Evolutionary conservation across 1,139 yeast species (phyloP).

Genomic region (Geotrichum klebahnii): DNA sequence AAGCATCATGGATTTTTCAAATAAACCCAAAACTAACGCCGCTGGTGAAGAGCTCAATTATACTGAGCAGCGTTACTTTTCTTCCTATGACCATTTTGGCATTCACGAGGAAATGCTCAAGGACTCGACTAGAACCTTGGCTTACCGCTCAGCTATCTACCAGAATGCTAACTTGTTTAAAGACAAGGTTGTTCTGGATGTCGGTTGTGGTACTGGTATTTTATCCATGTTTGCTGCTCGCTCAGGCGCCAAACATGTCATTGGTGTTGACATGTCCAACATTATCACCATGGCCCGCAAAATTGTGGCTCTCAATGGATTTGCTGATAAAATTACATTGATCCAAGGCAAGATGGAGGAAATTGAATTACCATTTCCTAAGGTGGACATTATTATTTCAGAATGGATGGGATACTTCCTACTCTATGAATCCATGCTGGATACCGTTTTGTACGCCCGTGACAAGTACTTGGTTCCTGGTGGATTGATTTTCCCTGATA

Average conservation of each 20-base stretch:
- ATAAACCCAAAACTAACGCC: constrained; percentile 12
- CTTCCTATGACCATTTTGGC: constrained; percentile 93
- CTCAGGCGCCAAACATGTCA: constrained; percentile 95
- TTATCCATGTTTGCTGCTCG: constrained; percentile 97
- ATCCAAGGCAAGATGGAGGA: constrained; percentile 94
- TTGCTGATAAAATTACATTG: constrained; percentile 79
- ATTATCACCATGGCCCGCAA: constrained; percentile 91
- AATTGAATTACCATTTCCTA: constrained; percentile 64
- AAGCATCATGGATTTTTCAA: constrained; percentile 3
- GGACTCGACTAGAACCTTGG: constrained; percentile 86
- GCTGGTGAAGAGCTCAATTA: constrained; percentile 26
- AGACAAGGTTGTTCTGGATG: constrained; percentile 93
- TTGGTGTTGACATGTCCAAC: constrained; percentile 95
- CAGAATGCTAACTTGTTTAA: constrained; percentile 86
- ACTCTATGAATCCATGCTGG: constrained; percentile 95
- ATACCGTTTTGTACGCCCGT: constrained; percentile 90
- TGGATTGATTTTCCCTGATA: constrained; percentile 93
- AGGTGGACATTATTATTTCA: constrained; percentile 91
- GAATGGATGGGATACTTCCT: constrained; percentile 99
- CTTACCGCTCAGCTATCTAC: constrained; percentile 89
- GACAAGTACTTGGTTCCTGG: constrained; percentile 82
- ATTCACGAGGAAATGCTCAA: constrained; percentile 99
- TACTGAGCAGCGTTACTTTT: constrained; percentile 86
- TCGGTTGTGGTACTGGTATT: constrained; percentile 98
- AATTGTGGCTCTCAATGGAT: constrained; percentile 79